phyloP scores from a whole-genome alignment of 805 yeast genomes.

The Millerozyma acaciae region DNA sequence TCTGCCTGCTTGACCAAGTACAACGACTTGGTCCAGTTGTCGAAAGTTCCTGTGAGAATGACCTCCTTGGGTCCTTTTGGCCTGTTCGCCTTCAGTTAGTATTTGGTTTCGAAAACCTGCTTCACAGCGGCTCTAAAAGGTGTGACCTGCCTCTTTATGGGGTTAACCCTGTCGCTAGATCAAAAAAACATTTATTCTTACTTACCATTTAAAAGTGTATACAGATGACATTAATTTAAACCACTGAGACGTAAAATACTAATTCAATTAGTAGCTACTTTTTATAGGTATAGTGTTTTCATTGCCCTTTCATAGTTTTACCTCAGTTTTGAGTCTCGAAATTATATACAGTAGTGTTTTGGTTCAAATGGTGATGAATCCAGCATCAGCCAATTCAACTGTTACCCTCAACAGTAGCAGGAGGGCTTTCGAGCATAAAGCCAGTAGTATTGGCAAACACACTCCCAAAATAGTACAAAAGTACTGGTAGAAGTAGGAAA shows the following conservation, averaged over 20 bases:
- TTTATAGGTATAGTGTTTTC: too few relatives aligned
- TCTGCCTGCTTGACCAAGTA: slow-evolving; percentile 57
- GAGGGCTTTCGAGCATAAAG: too few relatives aligned
- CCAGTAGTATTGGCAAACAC: too few relatives aligned
- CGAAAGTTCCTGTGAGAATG: slow-evolving; percentile 67
- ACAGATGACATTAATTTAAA: slow-evolving; percentile 34
- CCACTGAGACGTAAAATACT: too few relatives aligned
- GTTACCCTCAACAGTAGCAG: too few relatives aligned
- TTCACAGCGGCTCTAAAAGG: too few relatives aligned
- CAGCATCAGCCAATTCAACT: too few relatives aligned
- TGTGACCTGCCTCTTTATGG: neutral
- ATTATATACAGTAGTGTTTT: slow-evolving; percentile 1
- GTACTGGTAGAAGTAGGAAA: slow-evolving; percentile 71
- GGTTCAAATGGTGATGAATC: too few relatives aligned
- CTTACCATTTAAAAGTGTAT: slow-evolving; percentile 41
- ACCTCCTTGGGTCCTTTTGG: slow-evolving; percentile 49
- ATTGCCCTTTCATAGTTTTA: too few relatives aligned
- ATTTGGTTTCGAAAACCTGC: neutral
- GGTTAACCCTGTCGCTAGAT: too few relatives aligned
- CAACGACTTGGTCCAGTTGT: slow-evolving; percentile 57
- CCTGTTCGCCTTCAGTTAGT: slow-evolving; percentile 19
- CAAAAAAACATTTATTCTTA: slow-evolving; percentile 8
- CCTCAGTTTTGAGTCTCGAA: slow-evolving; percentile 1
- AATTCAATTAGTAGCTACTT: too few relatives aligned
- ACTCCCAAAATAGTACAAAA: slow-evolving; percentile 46